Percentiles rank a stretch among this genome's conserved stretches.
These are phyloP conservation scores for Stagonosporopsis vannaccii DNA, from an alignment of 2,329 filamentous ascomycete species.

Conservation along the genomic window DNA sequence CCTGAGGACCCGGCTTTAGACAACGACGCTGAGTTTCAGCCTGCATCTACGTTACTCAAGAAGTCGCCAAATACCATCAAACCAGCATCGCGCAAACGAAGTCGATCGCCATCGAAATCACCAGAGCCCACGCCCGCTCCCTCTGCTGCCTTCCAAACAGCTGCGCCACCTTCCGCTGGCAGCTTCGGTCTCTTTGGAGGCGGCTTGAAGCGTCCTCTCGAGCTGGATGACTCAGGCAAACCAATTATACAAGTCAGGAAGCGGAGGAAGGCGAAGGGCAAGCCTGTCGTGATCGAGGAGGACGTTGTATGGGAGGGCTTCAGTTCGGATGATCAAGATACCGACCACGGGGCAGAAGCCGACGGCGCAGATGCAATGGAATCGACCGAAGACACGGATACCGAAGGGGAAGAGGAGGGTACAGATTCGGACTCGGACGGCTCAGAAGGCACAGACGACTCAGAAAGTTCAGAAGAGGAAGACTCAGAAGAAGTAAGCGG, in stretches of 20 bases:
- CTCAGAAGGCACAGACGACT: slow-evolving; percentile 29
- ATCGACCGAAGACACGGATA: slow-evolving; percentile 10
- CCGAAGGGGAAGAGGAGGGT: slow-evolving; percentile 12
- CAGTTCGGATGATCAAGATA: slow-evolving; percentile 54
- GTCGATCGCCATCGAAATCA: slow-evolving; percentile 25
- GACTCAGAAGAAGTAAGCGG: slow-evolving; percentile 43
- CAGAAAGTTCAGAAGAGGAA: slow-evolving; percentile 46
- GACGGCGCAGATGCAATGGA: not conserved
- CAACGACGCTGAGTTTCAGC: slow-evolving; percentile 28
- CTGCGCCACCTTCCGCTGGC: slow-evolving; percentile 10
- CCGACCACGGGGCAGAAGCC: slow-evolving; percentile 32
- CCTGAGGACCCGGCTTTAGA: slow-evolving; percentile 39
- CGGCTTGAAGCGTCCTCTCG: slow-evolving; percentile 86
- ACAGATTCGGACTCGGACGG: slow-evolving; percentile 17
- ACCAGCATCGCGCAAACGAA: slow-evolving; percentile 21
- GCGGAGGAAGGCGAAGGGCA: slow-evolving; percentile 63
- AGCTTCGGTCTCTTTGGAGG: slow-evolving; percentile 63
- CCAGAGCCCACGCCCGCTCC: slow-evolving; percentile 11
- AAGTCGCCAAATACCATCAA: not conserved
- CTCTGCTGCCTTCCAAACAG: not conserved
- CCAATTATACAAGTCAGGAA: slow-evolving; percentile 86
- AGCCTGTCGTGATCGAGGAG: slow-evolving; percentile 44
- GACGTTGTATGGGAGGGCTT: slow-evolving; percentile 70
- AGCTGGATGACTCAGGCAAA: slow-evolving; percentile 77
- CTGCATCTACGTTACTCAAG: not conserved